Conservation (phyloP, 805 yeast genomes). For the Wickerhamiella musiphila region DNA sequence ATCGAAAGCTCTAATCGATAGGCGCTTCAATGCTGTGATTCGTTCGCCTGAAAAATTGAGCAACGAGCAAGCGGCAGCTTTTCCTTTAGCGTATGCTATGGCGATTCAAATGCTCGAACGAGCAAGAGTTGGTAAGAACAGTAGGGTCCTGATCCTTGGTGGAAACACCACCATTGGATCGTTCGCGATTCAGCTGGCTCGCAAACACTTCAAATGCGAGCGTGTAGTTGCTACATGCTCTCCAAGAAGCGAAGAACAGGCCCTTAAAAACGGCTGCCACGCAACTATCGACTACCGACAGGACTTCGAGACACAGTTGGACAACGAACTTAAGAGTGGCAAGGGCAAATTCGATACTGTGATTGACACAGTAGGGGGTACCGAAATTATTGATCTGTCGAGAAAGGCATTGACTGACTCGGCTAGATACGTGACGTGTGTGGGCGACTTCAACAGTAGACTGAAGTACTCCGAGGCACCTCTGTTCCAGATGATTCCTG, state of each 20-base stretch:
- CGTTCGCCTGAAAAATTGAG: slow-evolving; percentile 32
- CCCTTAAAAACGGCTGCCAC: slow-evolving; percentile 35
- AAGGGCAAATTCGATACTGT: slow-evolving; percentile 34
- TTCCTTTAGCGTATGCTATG: slow-evolving; percentile 48
- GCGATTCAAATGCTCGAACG: slow-evolving; percentile 30
- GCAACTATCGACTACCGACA: slow-evolving; percentile 23
- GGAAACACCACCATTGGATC: slow-evolving; percentile 58
- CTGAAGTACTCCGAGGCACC: slow-evolving; percentile 5
- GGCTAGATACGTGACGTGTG: slow-evolving; percentile 34
- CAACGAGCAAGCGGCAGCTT: slow-evolving; percentile 43
- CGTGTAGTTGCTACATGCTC: slow-evolving; percentile 44
- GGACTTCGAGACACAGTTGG: slow-evolving; percentile 1
- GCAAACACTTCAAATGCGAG: slow-evolving; percentile 28
- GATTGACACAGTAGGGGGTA: slow-evolving; percentile 48
- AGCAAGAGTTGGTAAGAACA: slow-evolving; percentile 25
- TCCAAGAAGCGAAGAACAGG: slow-evolving; percentile 28
- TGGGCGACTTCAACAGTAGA: slow-evolving; percentile 31
- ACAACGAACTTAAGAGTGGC: slow-evolving; percentile 1
- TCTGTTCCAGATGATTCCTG: neutral
- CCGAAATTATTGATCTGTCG: slow-evolving; percentile 29
- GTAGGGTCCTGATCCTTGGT: slow-evolving; percentile 47
- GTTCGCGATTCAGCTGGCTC: slow-evolving; percentile 38
- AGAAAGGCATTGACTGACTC: slow-evolving; percentile 32
- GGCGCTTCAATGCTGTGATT: slow-evolving; percentile 31
- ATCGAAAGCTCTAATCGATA: slow-evolving; percentile 38